Base-by-base conservation (phyloP, 345 rosid genomes). In the Erysimum cheiranthoides region DNA sequence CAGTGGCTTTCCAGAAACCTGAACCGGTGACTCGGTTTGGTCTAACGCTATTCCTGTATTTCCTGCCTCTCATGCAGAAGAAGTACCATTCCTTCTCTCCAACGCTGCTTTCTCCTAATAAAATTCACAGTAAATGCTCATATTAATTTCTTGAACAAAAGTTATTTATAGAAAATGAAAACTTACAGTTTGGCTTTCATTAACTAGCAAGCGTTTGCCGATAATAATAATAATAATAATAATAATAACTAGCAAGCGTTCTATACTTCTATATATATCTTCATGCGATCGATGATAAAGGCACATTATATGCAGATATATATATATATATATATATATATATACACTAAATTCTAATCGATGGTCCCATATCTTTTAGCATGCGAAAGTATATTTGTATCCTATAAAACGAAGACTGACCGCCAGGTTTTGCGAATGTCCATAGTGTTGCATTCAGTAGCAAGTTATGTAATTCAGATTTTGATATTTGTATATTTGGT, bases 1-100 rank as follows among this genome's bases (percentile, higher is more conserved):
- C 97, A 0, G 97, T 91, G 39, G 97, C 97, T 75, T 91, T 91
- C 97, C 97, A 91, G 25, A 91, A 91, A 14, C 97, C 97, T 18
- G 97, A 91, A 31, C 90, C 89, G 1, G 97, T 91, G 5, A 89
- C 97, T 25, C 97, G 82, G 61, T 91, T 91, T 0, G 97, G 97
- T 80, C 94, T 81, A 45, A 91, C 70, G 74, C 97, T 89, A 83
- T 91, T 91, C 70, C 82, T 86, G 70, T 91, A 91, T 78, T 91
- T 91, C 18, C 97, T 82, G 31, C 92, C 97, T 78, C 97, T 87
- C 76, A 80, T 78, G 88, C 93, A 86, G 69, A 87, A 91, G 85
- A 89, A 89, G 67, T 87, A 91, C 84, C 92, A 82, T 67, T 91
- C 97, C 39, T 75, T 91, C 27, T 85, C 93, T 12, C 86, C 89